These are phyloP conservation scores for Aureobasidium sp. DNA, from an alignment of 2,329 filamentous ascomycete genomes.

Conservation along the genomic window DNA sequence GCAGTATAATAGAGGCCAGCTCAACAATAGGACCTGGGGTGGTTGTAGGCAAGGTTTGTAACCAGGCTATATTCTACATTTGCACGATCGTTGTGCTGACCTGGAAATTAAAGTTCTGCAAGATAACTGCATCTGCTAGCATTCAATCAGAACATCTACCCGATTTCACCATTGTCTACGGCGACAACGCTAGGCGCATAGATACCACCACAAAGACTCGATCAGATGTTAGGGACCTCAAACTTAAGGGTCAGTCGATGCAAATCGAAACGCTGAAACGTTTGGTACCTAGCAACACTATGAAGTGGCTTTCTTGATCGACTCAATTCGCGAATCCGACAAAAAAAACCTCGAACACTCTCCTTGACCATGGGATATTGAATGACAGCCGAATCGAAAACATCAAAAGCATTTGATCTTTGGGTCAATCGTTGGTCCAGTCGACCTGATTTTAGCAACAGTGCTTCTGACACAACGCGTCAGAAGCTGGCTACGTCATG, in stretches of 20 bases:
- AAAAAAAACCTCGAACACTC: background rate
- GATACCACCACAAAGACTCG: slow-evolving; percentile 32
- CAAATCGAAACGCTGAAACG: slow-evolving; percentile 27
- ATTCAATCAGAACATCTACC: slow-evolving; percentile 32
- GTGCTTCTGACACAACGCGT: slow-evolving; percentile 1
- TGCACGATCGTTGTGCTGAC: background rate
- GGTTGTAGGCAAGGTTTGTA: slow-evolving; percentile 37
- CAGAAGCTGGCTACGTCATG: slow-evolving; percentile 2
- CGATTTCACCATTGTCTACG: slow-evolving; percentile 41
- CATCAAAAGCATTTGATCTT: background rate
- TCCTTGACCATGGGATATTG: background rate
- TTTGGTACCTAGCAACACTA: slow-evolving; percentile 28
- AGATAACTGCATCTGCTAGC: slow-evolving; percentile 32
- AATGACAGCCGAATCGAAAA: background rate
- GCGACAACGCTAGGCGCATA: slow-evolving; percentile 31
- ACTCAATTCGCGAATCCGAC: background rate
- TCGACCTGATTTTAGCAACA: background rate
- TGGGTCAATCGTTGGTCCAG: too few relatives aligned
- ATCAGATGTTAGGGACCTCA: slow-evolving; percentile 25
- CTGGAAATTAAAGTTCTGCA: slow-evolving; percentile 33
- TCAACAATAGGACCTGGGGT: slow-evolving; percentile 31
- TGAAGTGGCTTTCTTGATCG: slow-evolving; percentile 26
- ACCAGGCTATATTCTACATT: background rate
- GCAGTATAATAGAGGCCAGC: slow-evolving; percentile 25
- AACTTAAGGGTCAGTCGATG: slow-evolving; percentile 27